Base-by-base conservation (phyloP, 179 eudicot genomes). In the Patellifolia procumbens region DNA sequence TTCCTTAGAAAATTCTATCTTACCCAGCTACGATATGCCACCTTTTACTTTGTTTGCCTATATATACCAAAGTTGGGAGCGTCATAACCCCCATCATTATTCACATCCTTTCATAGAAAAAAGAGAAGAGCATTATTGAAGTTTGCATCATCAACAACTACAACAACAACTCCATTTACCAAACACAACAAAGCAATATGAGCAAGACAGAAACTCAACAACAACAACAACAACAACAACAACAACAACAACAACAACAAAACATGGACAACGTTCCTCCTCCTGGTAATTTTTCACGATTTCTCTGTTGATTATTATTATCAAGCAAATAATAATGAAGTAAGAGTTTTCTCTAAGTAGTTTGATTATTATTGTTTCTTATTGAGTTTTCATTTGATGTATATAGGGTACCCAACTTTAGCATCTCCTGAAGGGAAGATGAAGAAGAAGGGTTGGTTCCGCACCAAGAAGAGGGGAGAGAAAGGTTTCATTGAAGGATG, bases 401-500 rank as follows among this genome's bases (percentile, higher is more conserved):
- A 59, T 43, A 1, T 59, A 89, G 93, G 91, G 6, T 88, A 89
- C 80, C 93, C 91, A 37, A 82, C 87, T 39, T 71, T 79, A 31
- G 75, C 75, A 31, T 67, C 89, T 43, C 80, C 81, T 19, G 77
- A 63, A 53, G 81, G 70, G 13, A 76, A 67, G 85, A 82, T 48
- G 82, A 82, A 77, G 78, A 78, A 65, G 85, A 87, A 80, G 83
- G 69, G 80, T 68, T 61, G 72, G 55, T 73, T 83, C 42, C 34
- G 75, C n/a, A 77, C 74, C 32, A 86, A 85, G 80, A 82, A 81
- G 51, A 88, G 84, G 72, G 93, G 93, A 60, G 92, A 89, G 1
- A 86, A 81, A 63, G 87, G 93, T 53, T 86, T 88, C 84, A 68
- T 88, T 51, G 90, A 88, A 85, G 93, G 90, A 79, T 90, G 93